phyloP scores from a whole-genome alignment of 306 rosid species.

The Hippophae tibetana region DNA sequence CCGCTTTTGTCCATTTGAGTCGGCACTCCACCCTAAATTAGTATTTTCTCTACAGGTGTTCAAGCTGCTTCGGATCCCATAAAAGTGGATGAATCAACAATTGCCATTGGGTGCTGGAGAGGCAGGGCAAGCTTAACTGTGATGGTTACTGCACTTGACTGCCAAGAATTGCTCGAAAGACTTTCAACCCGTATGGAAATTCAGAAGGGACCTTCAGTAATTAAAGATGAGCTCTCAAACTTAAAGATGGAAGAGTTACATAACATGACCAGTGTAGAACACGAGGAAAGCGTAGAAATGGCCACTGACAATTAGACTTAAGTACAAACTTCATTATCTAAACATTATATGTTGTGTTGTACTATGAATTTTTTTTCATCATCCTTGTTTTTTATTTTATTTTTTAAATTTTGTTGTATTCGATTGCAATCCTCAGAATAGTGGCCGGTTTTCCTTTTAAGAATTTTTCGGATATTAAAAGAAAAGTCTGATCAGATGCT shows the following conservation, averaged over 20 bases:
- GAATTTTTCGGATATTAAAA: no score
- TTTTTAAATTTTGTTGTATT: no score
- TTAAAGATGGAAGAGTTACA: slow-evolving; percentile 23
- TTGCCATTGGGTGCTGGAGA: slow-evolving; percentile 98
- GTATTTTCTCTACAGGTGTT: slow-evolving; percentile 34
- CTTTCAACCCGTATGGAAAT: slow-evolving; percentile 42
- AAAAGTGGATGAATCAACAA: slow-evolving; percentile 63
- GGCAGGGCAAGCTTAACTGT: slow-evolving; percentile 75
- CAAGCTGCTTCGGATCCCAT: slow-evolving; percentile 20
- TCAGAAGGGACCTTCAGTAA: slow-evolving; percentile 27
- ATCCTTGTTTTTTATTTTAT: no score
- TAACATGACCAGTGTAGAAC: slow-evolving; percentile 18
- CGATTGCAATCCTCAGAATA: no score
- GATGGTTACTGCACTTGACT: slow-evolving; percentile 77
- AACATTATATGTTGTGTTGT: no score
- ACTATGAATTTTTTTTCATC: no score
- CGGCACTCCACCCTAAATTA: neutral
- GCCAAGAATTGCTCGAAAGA: slow-evolving; percentile 85
- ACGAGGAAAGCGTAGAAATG: slow-evolving; percentile 3
- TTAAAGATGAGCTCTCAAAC: slow-evolving; percentile 17
- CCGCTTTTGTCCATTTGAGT: no score
- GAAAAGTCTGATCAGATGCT: no score
- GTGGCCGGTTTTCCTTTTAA: no score
- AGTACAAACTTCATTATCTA: neutral
- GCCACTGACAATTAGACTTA: slow-evolving; percentile 9